Base-by-base conservation (phyloP, 495 filamentous ascomycete species). In the Talaromyces adpressus region DNA sequence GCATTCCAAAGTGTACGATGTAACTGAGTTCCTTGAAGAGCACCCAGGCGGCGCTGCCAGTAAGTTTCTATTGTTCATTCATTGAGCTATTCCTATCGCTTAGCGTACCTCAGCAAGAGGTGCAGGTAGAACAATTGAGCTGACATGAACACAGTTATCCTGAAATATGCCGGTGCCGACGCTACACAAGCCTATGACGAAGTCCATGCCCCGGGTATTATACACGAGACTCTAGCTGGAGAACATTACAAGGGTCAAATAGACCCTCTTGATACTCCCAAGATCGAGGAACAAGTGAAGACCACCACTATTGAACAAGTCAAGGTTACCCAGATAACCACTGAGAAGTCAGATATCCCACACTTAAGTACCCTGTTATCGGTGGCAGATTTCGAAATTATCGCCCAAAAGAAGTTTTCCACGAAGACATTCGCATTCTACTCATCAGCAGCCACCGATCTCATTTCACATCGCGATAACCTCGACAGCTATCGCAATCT, bases 1-100 rank as follows among this genome's bases (percentile, higher is more conserved):
- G 3, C 89, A 96, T 75, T 87, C 87, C 36, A 81, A 89, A 63
- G 91, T 97, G 47, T 97, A 92, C 84, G 91, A 97, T 70, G 88
- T 96, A 57, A 91, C 89, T 8, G 80, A 85, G 14, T 90, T 90
- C 61, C 72, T 82, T 1, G 79, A 79, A 1, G 77, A 84, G 36
- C 88, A 91, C 65, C 88, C 88, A 4, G 87, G 87, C 3, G 39
- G 20, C 7, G 1, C 32, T 1, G 32, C 32, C 0, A 12, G 32
- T 36, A 36, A 36, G 32, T 12, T 27, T 12, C 32, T 4, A 3
- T 36, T 36, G 0, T 3, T 12, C 8, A 3, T 36, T 36, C 2
- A 12, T 36, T 36, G 32, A 7, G 30, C 5, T 0, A 36, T 12
- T 36, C 1, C 8, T 2, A 36, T 36, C 9, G 8, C 9, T 36